These are phyloP conservation scores for Irpex sp. DNA, from an alignment of 1,284 basidiomycete genomes.

Conservation along the genomic window DNA sequence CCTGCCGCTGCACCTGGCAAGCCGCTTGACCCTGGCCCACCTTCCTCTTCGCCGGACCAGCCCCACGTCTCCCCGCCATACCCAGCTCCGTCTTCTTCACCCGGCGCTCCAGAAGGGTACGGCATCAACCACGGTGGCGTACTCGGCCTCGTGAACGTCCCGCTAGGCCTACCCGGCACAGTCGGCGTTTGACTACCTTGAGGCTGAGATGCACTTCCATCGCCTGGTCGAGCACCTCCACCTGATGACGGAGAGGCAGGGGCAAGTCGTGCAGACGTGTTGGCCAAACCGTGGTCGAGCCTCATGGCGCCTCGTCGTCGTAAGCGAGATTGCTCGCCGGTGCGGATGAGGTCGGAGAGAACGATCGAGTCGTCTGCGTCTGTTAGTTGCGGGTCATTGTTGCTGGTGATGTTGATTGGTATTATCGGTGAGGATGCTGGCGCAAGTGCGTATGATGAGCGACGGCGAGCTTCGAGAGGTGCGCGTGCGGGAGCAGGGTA, in stretches of 20 bases:
- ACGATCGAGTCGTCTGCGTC: conserved; percentile 66
- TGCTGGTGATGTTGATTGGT: background rate
- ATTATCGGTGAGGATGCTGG: background rate
- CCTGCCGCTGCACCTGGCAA: background rate
- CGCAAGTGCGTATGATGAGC: conserved; percentile 2
- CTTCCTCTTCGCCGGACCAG: background rate
- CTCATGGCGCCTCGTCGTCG: conserved; percentile 70
- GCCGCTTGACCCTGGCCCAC: background rate
- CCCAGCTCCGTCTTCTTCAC: background rate
- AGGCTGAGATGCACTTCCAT: background rate
- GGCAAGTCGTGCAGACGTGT: background rate
- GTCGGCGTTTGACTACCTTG: background rate
- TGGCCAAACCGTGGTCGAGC: conserved; percentile 40
- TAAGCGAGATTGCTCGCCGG: conserved; percentile 67
- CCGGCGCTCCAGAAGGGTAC: background rate
- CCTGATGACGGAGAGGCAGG: conserved; percentile 1
- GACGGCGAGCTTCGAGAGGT: conserved; percentile 5
- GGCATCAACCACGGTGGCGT: conserved; percentile 7
- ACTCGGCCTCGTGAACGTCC: conserved; percentile 3
- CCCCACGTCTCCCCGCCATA: background rate
- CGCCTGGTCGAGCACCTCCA: conserved; percentile 9
- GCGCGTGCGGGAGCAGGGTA: conserved; percentile 4
- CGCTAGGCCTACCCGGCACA: background rate
- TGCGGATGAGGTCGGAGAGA: conserved; percentile 64
- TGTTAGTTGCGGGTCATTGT: conserved; percentile 20